Evolutionary conservation across 2,329 filamentous ascomycete species (phyloP).

Genomic region (Mollisiaceae sp.): DNA sequence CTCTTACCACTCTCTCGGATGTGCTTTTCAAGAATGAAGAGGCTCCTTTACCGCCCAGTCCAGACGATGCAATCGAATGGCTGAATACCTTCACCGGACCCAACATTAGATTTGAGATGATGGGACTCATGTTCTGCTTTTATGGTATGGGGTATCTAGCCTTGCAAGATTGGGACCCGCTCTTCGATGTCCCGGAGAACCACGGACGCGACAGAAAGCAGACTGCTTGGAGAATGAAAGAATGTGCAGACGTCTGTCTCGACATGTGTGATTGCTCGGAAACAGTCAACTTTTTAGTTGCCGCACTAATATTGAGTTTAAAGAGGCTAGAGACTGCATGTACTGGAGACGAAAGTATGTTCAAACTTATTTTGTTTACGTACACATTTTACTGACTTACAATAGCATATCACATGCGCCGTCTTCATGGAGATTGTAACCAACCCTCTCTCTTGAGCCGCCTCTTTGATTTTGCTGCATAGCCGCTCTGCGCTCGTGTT

Average conservation of each 20-base stretch:
- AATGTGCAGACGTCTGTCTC: constrained; percentile 39
- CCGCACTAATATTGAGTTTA: constrained; percentile 25
- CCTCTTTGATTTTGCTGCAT: no score
- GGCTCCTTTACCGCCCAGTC: constrained; percentile 31
- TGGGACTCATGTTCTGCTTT: constrained; percentile 39
- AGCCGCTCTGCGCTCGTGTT: no score
- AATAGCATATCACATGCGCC: constrained; percentile 32
- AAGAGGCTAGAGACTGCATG: constrained; percentile 33
- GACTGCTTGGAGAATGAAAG: constrained; percentile 40
- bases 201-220: constrained; percentile 36
- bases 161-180: constrained; percentile 37
- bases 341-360: constrained; percentile 40
- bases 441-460: no score
- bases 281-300: constrained; percentile 28
- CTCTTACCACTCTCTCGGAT: constrained; percentile 31
- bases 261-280: constrained; percentile 33
- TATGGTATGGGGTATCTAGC: constrained; percentile 36
- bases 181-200: constrained; percentile 35
- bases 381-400: background rate
- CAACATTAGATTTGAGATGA: constrained; percentile 40
- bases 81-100: constrained; percentile 38
- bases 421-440: constrained; percentile 32
- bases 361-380: background rate
- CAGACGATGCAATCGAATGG: constrained; percentile 39
- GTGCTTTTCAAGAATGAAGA: constrained; percentile 39